These are phyloP conservation scores for Lithohypha guttulata DNA, from an alignment of 2,329 filamentous ascomycete species.

Conservation along the genomic window DNA sequence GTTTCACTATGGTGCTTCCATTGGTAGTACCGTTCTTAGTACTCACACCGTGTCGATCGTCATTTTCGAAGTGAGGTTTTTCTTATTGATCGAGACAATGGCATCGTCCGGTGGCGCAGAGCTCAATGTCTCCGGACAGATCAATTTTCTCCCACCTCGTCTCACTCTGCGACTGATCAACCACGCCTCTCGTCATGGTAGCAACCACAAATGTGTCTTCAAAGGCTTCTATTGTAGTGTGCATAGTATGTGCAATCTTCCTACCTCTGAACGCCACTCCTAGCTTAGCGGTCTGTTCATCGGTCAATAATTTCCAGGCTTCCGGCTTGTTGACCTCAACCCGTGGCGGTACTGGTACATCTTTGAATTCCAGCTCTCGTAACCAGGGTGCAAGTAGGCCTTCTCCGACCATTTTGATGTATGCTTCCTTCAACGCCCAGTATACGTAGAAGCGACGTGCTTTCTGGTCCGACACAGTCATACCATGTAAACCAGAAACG, in stretches of 20 bases:
- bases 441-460: slow-evolving; percentile 53
- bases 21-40: too few relatives aligned
- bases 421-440: slow-evolving; percentile 56
- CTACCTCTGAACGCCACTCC: neutral
- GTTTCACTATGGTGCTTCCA: too few relatives aligned
- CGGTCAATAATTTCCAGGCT: slow-evolving; percentile 2
- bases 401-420: slow-evolving; percentile 57
- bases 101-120: slow-evolving; percentile 3
- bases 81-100: slow-evolving; percentile 1
- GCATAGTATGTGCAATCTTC: slow-evolving; percentile 38
- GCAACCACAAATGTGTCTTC: slow-evolving; percentile 50
- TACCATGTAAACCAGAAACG: slow-evolving; percentile 10
- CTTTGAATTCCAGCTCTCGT: slow-evolving; percentile 48
- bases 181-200: slow-evolving; percentile 38
- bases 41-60: too few relatives aligned
- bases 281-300: neutral
- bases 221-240: slow-evolving; percentile 48
- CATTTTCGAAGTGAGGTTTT: neutral
- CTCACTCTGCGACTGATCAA: slow-evolving; percentile 15
- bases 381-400: slow-evolving; percentile 53
- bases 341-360: slow-evolving; percentile 40
- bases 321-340: neutral
- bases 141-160: neutral
- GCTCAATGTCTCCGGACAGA: slow-evolving; percentile 5
- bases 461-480: slow-evolving; percentile 38